Evolutionary conservation across 441 rosid genomes (phyloP).

Genomic region (Codiaeum variegatum): DNA sequence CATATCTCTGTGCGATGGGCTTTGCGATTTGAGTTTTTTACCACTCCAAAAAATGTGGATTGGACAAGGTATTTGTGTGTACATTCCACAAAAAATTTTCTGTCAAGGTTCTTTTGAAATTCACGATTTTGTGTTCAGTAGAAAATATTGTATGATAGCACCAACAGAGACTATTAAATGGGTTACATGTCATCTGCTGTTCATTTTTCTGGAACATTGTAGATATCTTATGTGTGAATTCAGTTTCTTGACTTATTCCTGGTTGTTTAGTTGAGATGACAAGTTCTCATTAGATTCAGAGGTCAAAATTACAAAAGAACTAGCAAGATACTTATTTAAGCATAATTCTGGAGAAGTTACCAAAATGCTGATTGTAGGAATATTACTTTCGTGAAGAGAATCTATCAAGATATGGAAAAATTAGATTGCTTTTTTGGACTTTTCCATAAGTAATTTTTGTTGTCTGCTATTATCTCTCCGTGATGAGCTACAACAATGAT

Average conservation of each 20-base stretch:
- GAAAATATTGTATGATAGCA: background rate
- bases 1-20: conserved; percentile 86
- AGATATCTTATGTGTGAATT: background rate
- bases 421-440: background rate
- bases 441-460: background rate
- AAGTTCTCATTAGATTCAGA: background rate
- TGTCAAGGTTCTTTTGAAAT: conserved; percentile 5
- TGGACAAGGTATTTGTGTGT: conserved; percentile 61
- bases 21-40: conserved; percentile 83
- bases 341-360: background rate
- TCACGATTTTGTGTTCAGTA: background rate
- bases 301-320: background rate
- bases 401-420: background rate
- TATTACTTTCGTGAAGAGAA: background rate
- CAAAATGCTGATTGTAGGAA: background rate
- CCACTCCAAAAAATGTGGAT: conserved; percentile 76
- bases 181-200: background rate
- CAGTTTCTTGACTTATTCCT: background rate
- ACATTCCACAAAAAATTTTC: background rate
- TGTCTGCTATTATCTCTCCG: background rate
- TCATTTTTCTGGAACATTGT: background rate
- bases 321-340: background rate
- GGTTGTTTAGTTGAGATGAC: background rate
- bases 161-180: background rate
- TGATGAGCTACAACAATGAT: background rate